Conservation (phyloP, 2,329 filamentous ascomycete species). For the Coniochaeta sp. region DNA sequence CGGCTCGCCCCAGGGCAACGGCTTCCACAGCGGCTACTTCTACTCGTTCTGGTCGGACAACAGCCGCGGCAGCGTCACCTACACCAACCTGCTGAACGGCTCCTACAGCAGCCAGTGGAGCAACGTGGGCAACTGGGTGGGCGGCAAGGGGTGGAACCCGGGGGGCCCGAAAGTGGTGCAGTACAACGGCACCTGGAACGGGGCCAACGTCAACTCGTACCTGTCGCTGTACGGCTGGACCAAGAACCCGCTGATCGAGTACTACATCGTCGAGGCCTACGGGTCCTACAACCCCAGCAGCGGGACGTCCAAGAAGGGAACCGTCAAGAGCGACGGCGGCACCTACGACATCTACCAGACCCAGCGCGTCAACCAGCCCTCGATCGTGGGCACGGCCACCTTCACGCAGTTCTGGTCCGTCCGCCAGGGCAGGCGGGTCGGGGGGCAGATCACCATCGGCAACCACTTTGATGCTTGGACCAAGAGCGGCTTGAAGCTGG, state of each 20-base stretch:
- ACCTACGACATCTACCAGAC: conserved; percentile 43
- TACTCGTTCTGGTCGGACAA: conserved; percentile 29
- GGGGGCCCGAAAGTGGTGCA: conserved; percentile 29
- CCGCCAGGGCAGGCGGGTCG: conserved; percentile 37
- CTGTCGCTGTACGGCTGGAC: conserved; percentile 54
- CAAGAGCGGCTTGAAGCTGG: conserved; percentile 35
- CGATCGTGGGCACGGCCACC: conserved; percentile 40
- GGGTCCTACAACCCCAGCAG: conserved; percentile 37
- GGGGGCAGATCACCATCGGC: conserved; percentile 40
- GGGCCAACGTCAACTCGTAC: conserved; percentile 29
- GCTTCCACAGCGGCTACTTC: conserved; percentile 24
- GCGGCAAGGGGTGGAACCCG: conserved; percentile 49
- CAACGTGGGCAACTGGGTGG: conserved; percentile 43
- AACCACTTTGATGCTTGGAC: conserved; percentile 47
- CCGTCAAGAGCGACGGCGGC: conserved; percentile 40
- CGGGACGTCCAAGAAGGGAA: conserved; percentile 35
- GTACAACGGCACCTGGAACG: conserved; percentile 24
- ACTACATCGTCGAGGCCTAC: conserved; percentile 48
- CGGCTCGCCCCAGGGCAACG: conserved; percentile 6
- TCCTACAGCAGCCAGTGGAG: conserved; percentile 37
- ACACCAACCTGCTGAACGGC: conserved; percentile 34
- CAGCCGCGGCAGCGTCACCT: conserved; percentile 23
- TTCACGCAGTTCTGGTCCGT: conserved; percentile 44
- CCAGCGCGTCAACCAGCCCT: conserved; percentile 39
- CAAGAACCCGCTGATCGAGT: conserved; percentile 41